Evolutionary conservation across 2,329 filamentous ascomycete species (phyloP).

Genomic region (Leptographium wingfieldii): DNA sequence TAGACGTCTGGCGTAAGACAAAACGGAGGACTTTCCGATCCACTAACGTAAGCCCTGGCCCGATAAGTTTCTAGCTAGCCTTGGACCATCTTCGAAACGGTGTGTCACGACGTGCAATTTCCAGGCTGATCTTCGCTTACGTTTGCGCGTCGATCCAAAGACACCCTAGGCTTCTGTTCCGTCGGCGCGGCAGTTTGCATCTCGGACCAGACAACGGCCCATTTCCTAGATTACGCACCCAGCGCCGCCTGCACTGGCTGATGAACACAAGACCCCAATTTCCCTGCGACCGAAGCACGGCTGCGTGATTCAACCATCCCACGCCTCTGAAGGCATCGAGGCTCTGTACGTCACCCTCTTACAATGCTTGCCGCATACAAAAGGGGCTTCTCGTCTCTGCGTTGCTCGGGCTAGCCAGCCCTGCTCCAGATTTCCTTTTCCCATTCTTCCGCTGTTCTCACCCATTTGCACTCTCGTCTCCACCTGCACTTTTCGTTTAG

Average conservation of each 20-base stretch:
- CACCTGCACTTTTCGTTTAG: not conserved
- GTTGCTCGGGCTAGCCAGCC: not conserved
- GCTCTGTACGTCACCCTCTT: conserved; percentile 7
- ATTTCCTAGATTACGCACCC: not conserved
- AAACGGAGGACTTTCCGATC: not conserved
- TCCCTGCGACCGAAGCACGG: not conserved
- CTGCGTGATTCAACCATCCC: not conserved
- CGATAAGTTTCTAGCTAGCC: not conserved
- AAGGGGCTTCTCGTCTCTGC: not conserved
- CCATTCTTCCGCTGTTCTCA: not conserved
- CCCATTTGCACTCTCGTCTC: not conserved
- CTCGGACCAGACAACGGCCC: not conserved
- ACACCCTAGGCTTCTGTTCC: not conserved
- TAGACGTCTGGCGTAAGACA: not conserved
- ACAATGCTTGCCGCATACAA: not conserved
- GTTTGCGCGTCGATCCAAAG: not conserved
- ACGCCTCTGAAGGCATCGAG: conserved; percentile 5
- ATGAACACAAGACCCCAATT: not conserved
- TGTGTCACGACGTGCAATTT: not conserved
- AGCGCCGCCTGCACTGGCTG: not conserved
- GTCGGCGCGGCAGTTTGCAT: not conserved
- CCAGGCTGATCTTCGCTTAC: conserved; percentile 8
- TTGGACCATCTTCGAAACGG: not conserved
- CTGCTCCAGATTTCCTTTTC: not conserved
- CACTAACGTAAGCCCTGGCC: not conserved